Evolutionary conservation across 1,139 yeast species (phyloP), one percentile per base, ranked within the genome.

Genomic region (Torulaspora globosa): DNA sequence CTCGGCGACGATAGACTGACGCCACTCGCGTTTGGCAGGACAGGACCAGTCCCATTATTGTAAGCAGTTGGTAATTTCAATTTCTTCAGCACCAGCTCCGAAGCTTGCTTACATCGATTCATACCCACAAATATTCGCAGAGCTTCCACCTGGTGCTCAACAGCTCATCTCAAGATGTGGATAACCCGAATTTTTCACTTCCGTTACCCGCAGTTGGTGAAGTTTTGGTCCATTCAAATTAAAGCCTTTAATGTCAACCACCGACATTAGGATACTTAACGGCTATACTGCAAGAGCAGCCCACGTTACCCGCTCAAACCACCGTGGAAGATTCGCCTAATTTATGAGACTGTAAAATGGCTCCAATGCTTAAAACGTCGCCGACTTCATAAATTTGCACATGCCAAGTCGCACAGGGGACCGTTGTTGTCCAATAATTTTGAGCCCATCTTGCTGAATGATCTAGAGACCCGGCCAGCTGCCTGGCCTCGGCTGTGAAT

Each of bases 171-270:
- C 32, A 1, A 7, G 10, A 19, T 24, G 11, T 30, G 29, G 6
- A 31, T 15, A 26, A n/a, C 29, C 12, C 10, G 12, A 31, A 11
- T 31, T 31, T 31, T 31, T 31, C 34, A 31, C 18, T 7, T 7
- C 33, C 12, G 34, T 31, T 31, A 31, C 34, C 34, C 34, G 34
- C 34, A 15, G 21, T 31, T 31, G 34, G 34, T 31, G 34, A 31
- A 31, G 14, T 15, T 15, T 30, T 10, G 12, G 23, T 7, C 23
- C 6, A 31, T 14, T 10, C 19, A 31, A 26, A 7, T 26, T 26
- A 11, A 26, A 26, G 12, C 12, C 29, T 4, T 11, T 11, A n/a
- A n/a, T 26, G 29, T 12, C 29, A 21, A 21, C 23, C 9, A 5
- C 23, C 3, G 23, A 21, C 23, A 8, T 21, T 8, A 6, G 6